phyloP scores from a whole-genome alignment of 2,329 filamentous ascomycete genomes.

The Mycosphaerella arachidis region DNA sequence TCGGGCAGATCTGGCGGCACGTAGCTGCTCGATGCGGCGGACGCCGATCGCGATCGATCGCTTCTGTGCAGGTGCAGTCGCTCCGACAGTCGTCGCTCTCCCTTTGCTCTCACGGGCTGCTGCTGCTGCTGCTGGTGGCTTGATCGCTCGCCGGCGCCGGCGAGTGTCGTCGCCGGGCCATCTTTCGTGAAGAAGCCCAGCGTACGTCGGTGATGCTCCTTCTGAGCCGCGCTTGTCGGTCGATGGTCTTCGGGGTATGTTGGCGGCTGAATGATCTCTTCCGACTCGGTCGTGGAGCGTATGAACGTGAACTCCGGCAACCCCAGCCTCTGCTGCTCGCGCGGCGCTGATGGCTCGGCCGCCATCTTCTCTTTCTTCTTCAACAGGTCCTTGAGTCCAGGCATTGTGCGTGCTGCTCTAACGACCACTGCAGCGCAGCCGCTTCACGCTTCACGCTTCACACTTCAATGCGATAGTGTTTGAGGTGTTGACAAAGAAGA shows the following conservation, averaged over 20 bases:
- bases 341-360: constrained; percentile 27
- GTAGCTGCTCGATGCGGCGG: constrained; percentile 61
- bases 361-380: constrained; percentile 58
- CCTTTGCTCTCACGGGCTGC: constrained; percentile 27
- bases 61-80: constrained; percentile 66
- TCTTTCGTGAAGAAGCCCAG: constrained; percentile 32
- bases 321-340: constrained; percentile 31
- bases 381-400: constrained; percentile 58
- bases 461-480: not conserved
- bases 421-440: not conserved
- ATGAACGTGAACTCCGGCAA: constrained; percentile 73
- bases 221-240: constrained; percentile 12
- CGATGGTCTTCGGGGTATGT: constrained; percentile 43
- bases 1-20: constrained; percentile 76
- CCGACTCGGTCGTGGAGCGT: constrained; percentile 73
- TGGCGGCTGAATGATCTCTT: constrained; percentile 74
- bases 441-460: not conserved
- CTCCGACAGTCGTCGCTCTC: constrained; percentile 56
- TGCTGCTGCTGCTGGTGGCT: constrained; percentile 13
- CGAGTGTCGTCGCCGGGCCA: constrained; percentile 9
- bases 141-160: constrained; percentile 8
- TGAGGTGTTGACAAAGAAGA: not conserved
- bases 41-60: constrained; percentile 42
- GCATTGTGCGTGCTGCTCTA: constrained; percentile 33
- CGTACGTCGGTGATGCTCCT: constrained; percentile 24